Evolutionary conservation across 495 filamentous ascomycete species (phyloP).

Genomic region (Cetradonia linearis): DNA sequence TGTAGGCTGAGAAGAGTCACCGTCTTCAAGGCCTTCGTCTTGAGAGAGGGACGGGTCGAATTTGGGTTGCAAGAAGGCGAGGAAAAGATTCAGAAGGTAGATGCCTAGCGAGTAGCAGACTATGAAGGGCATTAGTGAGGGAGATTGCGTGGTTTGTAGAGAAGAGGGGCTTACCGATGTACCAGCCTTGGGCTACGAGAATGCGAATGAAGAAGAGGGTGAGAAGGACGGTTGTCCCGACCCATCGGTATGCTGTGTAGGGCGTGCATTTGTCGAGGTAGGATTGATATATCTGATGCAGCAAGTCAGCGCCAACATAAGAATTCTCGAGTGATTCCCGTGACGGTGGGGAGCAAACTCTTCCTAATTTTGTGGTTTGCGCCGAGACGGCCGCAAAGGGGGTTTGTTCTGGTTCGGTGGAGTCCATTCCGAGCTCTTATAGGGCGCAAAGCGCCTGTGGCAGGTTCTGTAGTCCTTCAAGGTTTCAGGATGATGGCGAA

Average conservation of each 20-base stretch:
- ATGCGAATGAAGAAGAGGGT: conserved; percentile 79
- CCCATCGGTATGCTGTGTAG: conserved; percentile 79
- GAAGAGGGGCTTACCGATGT: conserved; percentile 62
- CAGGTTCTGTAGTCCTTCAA: conserved; percentile 2
- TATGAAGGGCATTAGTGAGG: conserved; percentile 28
- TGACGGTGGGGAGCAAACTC: conserved; percentile 44
- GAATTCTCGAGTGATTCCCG: background rate
- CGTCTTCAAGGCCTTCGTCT: conserved; percentile 94
- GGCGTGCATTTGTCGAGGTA: conserved; percentile 89
- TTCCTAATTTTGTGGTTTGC: conserved; percentile 62
- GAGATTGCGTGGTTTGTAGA: background rate
- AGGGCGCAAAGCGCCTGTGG: conserved; percentile 22
- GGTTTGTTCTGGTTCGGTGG: conserved; percentile 67
- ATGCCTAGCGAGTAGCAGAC: conserved; percentile 97
- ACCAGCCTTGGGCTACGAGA: conserved; percentile 90
- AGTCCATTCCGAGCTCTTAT: conserved; percentile 51
- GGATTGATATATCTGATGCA: conserved; percentile 76
- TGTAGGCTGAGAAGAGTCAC: conserved; percentile 49
- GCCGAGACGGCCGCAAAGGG: conserved; percentile 76
- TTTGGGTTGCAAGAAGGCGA: conserved; percentile 96
- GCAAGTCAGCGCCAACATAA: background rate
- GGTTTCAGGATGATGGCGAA: background rate
- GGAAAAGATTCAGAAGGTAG: conserved; percentile 98
- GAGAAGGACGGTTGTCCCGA: conserved; percentile 63
- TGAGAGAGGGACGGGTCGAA: conserved; percentile 95